phyloP scores from a whole-genome alignment of 2,329 filamentous ascomycete genomes.

The Aureobasidium subglaciale region DNA sequence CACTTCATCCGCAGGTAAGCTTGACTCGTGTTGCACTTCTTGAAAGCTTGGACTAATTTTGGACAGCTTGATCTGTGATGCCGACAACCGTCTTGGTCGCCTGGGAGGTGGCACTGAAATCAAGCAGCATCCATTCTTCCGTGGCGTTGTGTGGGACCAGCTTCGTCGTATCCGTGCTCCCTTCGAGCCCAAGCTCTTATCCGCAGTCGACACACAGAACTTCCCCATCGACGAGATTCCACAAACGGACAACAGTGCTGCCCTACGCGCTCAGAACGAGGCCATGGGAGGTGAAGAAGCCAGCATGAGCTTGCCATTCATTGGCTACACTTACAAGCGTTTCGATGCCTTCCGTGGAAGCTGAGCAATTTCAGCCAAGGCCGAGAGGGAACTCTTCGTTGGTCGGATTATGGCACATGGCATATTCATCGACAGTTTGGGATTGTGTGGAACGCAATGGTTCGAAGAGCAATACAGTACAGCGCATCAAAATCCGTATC shows the following conservation, averaged over 20 bases:
- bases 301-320: constrained; percentile 93
- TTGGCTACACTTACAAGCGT: constrained; percentile 96
- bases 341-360: constrained; percentile 60
- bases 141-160: constrained; percentile 89
- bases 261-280: constrained; percentile 75
- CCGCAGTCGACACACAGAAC: constrained; percentile 93
- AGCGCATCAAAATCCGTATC: not conserved
- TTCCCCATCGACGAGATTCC: constrained; percentile 99
- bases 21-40: not conserved
- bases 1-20: constrained; percentile 82
- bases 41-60: not conserved
- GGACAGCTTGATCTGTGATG: constrained; percentile 80
- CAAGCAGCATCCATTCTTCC: constrained; percentile 93
- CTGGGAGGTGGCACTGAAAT: constrained; percentile 80
- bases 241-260: constrained; percentile 86
- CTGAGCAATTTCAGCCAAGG: constrained; percentile 20
- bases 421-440: not conserved
- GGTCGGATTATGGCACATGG: not conserved
- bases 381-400: no score
- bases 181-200: constrained; percentile 88
- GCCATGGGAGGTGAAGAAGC: constrained; percentile 74
- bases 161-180: constrained; percentile 88
- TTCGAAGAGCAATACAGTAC: not conserved
- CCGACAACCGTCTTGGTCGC: constrained; percentile 82
- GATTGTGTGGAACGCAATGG: not conserved